A percentile compares a stretch with the other conserved stretches of the same genome.
phyloP scores from a whole-genome alignment of 345 rosid genomes.

The Orychophragmus violaceus region DNA sequence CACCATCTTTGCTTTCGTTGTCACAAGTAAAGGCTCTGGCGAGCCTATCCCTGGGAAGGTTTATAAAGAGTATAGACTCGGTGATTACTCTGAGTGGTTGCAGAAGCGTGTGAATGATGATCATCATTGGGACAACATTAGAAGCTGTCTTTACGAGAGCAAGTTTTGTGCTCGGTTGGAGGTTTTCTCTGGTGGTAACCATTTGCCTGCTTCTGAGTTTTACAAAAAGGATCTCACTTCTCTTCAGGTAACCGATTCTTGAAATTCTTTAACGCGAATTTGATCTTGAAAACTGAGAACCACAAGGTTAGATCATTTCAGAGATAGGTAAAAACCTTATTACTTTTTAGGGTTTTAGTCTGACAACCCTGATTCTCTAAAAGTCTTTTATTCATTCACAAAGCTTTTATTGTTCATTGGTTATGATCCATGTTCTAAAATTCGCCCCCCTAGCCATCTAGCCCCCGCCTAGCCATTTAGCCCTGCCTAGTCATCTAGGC shows the following conservation, averaged over 20 bases:
- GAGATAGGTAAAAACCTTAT: background rate
- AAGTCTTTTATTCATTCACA: background rate
- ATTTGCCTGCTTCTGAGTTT: constrained; percentile 10
- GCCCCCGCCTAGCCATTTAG: too few species aligned
- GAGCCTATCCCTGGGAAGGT: constrained; percentile 46
- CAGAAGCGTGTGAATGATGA: constrained; percentile 48
- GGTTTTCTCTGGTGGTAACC: background rate
- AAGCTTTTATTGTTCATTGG: background rate
- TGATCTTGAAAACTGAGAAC: too few species aligned
- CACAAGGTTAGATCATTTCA: background rate
- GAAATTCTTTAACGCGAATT: background rate
- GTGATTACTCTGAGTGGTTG: constrained; percentile 64
- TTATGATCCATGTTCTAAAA: too few species aligned
- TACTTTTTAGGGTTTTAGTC: background rate
- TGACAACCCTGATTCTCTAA: background rate
- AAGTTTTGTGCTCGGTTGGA: constrained; percentile 41
- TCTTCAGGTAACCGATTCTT: constrained; percentile 45
- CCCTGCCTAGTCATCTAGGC: too few species aligned
- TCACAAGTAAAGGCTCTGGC: constrained; percentile 84
- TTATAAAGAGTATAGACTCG: constrained; percentile 73
- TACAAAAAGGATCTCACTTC: constrained; percentile 34
- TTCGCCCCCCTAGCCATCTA: too few species aligned
- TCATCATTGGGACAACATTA: constrained; percentile 65
- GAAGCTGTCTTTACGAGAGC: constrained; percentile 54
- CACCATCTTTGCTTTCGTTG: constrained; percentile 73